Conservation (phyloP, 2,329 filamentous ascomycete genomes). For the Shiraia sp. region DNA sequence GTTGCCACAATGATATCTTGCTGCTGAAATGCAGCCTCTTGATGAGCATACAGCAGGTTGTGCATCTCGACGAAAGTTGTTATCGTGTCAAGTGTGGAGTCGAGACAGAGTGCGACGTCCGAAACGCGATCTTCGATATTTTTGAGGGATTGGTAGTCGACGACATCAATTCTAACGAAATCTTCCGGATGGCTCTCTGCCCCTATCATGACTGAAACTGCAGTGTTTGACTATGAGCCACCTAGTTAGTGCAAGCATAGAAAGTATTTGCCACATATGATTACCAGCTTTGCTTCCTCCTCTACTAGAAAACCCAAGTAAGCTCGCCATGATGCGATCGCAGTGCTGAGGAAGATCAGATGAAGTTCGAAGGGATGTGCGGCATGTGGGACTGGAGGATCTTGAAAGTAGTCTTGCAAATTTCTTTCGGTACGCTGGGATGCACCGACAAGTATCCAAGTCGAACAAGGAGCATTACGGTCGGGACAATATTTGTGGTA, state of each 20-base stretch:
- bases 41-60: constrained; percentile 6
- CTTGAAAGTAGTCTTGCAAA: constrained; percentile 6
- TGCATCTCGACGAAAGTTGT: constrained; percentile 19
- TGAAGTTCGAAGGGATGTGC: constrained; percentile 31
- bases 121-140: constrained; percentile 22
- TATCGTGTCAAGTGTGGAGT: constrained; percentile 22
- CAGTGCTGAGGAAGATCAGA: constrained; percentile 21
- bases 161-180: constrained; percentile 15
- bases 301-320: constrained; percentile 13
- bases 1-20: too few species aligned
- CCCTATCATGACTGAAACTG: constrained; percentile 10
- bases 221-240: constrained; percentile 16
- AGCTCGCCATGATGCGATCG: constrained; percentile 20
- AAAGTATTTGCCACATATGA: neutral
- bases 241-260: neutral
- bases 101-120: constrained; percentile 22
- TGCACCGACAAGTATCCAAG: constrained; percentile 12
- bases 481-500: constrained; percentile 11
- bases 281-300: neutral
- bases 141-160: constrained; percentile 24
- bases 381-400: neutral
- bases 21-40: neutral
- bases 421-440: constrained; percentile 8
- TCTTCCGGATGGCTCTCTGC: constrained; percentile 5
- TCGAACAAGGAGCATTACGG: constrained; percentile 2